These are phyloP conservation scores for Tephrocybe sp. DNA, from an alignment of 768 basidiomycete species.

Conservation along the genomic window DNA sequence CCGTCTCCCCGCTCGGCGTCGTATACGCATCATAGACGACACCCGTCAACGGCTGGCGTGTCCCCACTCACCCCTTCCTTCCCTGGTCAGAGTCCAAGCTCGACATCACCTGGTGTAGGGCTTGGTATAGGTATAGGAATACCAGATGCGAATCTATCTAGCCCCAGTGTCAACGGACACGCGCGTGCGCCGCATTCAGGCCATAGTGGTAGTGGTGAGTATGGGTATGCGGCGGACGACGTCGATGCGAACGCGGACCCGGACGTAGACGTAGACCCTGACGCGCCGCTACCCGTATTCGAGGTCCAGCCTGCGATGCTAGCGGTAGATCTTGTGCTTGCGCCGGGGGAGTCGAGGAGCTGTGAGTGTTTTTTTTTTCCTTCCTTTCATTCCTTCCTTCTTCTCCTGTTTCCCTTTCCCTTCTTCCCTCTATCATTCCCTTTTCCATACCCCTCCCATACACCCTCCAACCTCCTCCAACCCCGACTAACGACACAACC, in stretches of 20 bases:
- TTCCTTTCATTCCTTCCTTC: background rate
- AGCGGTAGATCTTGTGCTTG: slow-evolving; percentile 79
- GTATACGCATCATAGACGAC: background rate
- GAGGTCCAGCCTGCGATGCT: slow-evolving; percentile 85
- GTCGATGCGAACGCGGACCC: background rate
- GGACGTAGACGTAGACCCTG: slow-evolving; percentile 54
- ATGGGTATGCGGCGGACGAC: slow-evolving; percentile 16
- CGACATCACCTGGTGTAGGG: background rate
- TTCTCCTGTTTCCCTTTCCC: background rate
- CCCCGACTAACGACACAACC: background rate
- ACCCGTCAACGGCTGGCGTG: slow-evolving; percentile 7
- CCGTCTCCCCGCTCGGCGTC: background rate
- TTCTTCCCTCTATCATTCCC: background rate
- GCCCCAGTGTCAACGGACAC: too few relatives aligned
- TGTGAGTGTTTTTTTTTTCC: slow-evolving; percentile 51
- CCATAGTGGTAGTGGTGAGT: slow-evolving; percentile 9
- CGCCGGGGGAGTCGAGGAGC: slow-evolving; percentile 79
- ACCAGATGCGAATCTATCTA: too few relatives aligned
- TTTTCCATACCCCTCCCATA: too few relatives aligned
- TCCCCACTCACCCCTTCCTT: background rate
- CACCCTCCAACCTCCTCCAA: too few relatives aligned
- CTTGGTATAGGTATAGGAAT: background rate
- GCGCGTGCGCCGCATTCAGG: too few relatives aligned
- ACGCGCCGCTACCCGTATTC: slow-evolving; percentile 76
- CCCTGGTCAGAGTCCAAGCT: background rate